Conservation (phyloP, 352 stramenopile genomes). For the Phytophthora kernoviae region DNA sequence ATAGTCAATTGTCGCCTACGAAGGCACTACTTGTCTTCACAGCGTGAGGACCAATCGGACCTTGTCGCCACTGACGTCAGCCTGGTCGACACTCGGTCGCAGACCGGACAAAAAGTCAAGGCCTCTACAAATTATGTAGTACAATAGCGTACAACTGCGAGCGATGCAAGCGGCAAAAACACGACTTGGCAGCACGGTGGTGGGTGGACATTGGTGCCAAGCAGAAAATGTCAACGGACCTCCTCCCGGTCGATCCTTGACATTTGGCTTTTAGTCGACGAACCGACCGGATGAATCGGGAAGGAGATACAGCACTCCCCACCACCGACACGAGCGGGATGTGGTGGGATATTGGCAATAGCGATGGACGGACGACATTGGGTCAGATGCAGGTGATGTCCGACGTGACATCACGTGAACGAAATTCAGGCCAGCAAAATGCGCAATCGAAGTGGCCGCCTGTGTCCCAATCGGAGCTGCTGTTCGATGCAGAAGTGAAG, state of each 20-base stretch:
- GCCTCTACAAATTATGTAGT: too few relatives aligned
- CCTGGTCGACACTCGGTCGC: constrained; percentile 17
- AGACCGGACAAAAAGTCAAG: constrained; percentile 25
- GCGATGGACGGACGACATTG: not conserved
- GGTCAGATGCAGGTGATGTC: not conserved
- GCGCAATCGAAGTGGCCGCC: constrained; percentile 1
- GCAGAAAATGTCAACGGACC: constrained; percentile 3
- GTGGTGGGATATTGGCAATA: constrained; percentile 2
- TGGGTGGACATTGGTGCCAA: constrained; percentile 13
- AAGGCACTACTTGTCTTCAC: not conserved
- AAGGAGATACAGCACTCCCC: not conserved
- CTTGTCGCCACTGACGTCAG: constrained; percentile 29
- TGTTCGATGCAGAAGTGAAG: constrained; percentile 31
- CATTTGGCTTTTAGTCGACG: constrained; percentile 29
- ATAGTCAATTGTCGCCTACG: not conserved
- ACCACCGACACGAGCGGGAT: constrained; percentile 7
- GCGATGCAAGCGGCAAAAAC: constrained; percentile 28
- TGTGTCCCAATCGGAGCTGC: constrained; percentile 21
- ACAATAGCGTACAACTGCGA: constrained; percentile 18
- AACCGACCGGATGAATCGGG: constrained; percentile 23
- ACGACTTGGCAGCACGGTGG: constrained; percentile 21
- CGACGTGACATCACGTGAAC: not conserved
- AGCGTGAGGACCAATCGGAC: constrained; percentile 30
- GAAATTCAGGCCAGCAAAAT: not conserved
- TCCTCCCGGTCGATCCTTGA: constrained; percentile 6